Evolutionary conservation across 495 filamentous ascomycete genomes (phyloP), one percentile per base, ranked within the genome.

Genomic region (Aspergillus sclerotioniger): DNA sequence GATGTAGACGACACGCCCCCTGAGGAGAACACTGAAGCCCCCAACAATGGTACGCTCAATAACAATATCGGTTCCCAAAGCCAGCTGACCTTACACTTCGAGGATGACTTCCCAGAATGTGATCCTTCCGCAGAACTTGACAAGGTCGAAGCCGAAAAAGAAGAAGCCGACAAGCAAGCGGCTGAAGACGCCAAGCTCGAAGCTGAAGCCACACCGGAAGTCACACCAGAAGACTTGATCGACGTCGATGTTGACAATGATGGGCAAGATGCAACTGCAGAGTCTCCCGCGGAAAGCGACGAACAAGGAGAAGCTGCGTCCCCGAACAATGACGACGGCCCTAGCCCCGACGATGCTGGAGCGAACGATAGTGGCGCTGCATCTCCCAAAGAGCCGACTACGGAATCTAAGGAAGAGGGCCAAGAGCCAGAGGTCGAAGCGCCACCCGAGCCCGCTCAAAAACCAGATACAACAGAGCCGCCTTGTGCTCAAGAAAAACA

Each of bases 271-370:
- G 32, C 41, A 13, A 35, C 51, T 15, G 37, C 33, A 41, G 51
- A 41, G 17, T 52, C 59, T 10, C 35, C 61, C 51, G 53, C 61
- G 50, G 66, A 67, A 25, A 57, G 41, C 28, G 19, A 29, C 13
- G 39, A 57, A 8, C 32, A 58, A 41, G 67, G 61, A 43, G 52
- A 35, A 29, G 35, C 56, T 20, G 56, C 57, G 15, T 49, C 65
- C 15, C 6, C 33, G 8, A 12, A 19, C n/a, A 37, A 15, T 29
- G 47, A 28, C 32, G 47, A 50, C 31, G 31, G 8, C 29, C 21
- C 46, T 15, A 31, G n/a, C 25, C 1, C 8, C 20, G 46, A 31
- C 20, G 21, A 49, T 29, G 20, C 47, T 16, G 47, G 47, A n/a
- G 28, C 28, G 12, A 28, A 50, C 28, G 47, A 32, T 8, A 50